These are phyloP conservation scores for Lactarius indigo DNA, from an alignment of 768 basidiomycete genomes.

Conservation along the genomic window DNA sequence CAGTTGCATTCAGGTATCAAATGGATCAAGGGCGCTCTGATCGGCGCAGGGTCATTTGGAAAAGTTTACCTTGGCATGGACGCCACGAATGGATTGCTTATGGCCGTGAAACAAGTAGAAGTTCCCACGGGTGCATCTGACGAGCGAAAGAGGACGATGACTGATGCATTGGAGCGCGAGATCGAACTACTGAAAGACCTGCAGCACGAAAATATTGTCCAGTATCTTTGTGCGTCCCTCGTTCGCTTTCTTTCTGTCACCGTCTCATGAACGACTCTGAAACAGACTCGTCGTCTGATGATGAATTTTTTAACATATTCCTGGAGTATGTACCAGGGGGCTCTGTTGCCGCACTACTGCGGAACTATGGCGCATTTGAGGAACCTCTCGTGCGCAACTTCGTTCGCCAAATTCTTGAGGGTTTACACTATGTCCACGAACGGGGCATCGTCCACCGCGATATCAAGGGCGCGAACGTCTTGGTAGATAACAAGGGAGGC, in stretches of 20 bases:
- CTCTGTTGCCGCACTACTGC: slow-evolving; percentile 83
- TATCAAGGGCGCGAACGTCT: slow-evolving; percentile 98
- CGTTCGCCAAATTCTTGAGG: slow-evolving; percentile 85
- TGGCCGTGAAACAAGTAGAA: slow-evolving; percentile 98
- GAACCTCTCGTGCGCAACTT: slow-evolving; percentile 90
- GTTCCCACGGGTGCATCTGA: slow-evolving; percentile 84
- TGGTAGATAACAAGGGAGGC: slow-evolving; percentile 96
- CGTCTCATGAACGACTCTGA: background rate
- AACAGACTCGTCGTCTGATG: slow-evolving; percentile 90
- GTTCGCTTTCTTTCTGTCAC: slow-evolving; percentile 3
- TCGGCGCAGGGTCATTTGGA: slow-evolving; percentile 92
- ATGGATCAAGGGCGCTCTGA: slow-evolving; percentile 96
- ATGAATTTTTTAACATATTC: slow-evolving; percentile 91
- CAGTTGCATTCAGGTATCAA: slow-evolving; percentile 54
- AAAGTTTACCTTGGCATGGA: slow-evolving; percentile 97
- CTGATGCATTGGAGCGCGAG: slow-evolving; percentile 86
- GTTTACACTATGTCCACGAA: slow-evolving; percentile 87
- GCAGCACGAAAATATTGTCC: slow-evolving; percentile 95
- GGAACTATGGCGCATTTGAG: slow-evolving; percentile 93
- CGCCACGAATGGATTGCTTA: slow-evolving; percentile 80
- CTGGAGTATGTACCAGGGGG: slow-evolving; percentile 96
- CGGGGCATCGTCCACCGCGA: slow-evolving; percentile 96
- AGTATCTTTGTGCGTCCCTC: slow-evolving; percentile 80
- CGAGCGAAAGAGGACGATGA: slow-evolving; percentile 91
- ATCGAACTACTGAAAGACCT: slow-evolving; percentile 91